phyloP scores from a whole-genome alignment of 2,329 filamentous ascomycete species.

The Atkinsonella hypoxylon region DNA sequence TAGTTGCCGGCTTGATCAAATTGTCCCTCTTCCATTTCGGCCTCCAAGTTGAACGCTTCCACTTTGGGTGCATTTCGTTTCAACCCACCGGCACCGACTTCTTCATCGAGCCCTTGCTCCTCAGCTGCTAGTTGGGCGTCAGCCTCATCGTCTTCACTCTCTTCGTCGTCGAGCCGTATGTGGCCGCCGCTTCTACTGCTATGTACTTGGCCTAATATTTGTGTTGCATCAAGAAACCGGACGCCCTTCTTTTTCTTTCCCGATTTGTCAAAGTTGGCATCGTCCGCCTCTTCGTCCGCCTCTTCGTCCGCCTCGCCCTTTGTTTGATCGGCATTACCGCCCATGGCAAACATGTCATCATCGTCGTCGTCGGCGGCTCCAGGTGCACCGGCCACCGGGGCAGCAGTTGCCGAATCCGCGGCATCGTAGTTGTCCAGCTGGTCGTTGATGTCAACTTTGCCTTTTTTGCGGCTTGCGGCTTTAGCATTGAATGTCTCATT shows the following conservation, averaged over 20 bases:
- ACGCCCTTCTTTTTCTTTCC: conserved; percentile 54
- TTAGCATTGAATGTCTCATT: conserved; percentile 80
- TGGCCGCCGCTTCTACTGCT: conserved; percentile 63
- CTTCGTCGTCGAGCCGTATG: conserved; percentile 47
- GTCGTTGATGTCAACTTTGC: conserved; percentile 37
- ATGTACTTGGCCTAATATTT: conserved; percentile 71
- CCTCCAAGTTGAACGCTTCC: conserved; percentile 89
- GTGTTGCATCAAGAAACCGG: conserved; percentile 41
- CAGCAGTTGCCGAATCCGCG: conserved; percentile 29
- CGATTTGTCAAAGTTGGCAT: conserved; percentile 20
- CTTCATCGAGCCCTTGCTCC: conserved; percentile 71
- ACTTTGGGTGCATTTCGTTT: conserved; percentile 90
- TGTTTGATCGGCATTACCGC: conserved; percentile 32
- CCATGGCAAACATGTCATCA: conserved; percentile 75
- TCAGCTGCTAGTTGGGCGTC: conserved; percentile 59
- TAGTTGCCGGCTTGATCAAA: conserved; percentile 91
- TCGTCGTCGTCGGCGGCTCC: conserved; percentile 45
- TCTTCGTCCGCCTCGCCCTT: conserved; percentile 31
- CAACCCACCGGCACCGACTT: conserved; percentile 79
- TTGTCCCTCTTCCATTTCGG: conserved; percentile 81
- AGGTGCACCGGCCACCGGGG: conserved; percentile 18
- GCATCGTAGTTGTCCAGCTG: conserved; percentile 43
- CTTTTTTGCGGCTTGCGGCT: conserved; percentile 45
- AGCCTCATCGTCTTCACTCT: conserved; percentile 50
- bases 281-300: conserved; percentile 22